Conservation (phyloP, 75 land plant genomes). For the Selaginella moellendorffii region DNA sequence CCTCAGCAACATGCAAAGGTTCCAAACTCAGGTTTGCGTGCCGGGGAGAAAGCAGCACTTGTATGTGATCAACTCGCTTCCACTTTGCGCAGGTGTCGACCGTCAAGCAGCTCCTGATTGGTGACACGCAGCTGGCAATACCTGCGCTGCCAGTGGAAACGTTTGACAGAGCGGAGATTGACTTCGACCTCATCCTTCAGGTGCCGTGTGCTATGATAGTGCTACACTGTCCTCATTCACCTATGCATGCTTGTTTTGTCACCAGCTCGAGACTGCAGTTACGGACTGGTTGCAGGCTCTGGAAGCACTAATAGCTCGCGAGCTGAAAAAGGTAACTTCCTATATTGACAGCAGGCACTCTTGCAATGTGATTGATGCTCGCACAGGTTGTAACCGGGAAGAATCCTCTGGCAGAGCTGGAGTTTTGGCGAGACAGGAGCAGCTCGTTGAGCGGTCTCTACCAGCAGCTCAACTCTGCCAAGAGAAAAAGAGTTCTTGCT, state of each 20-base stretch:
- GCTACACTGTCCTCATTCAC: not conserved
- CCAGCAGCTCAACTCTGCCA: slow-evolving; percentile 21
- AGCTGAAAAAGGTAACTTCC: slow-evolving; percentile 7
- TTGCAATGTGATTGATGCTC: not conserved
- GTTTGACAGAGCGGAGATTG: slow-evolving; percentile 15
- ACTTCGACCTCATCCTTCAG: slow-evolving; percentile 23
- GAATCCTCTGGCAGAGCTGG: slow-evolving; percentile 20
- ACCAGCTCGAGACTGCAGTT: slow-evolving; percentile 18
- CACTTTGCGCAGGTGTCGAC: slow-evolving; percentile 12
- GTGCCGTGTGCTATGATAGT: slow-evolving; percentile 2
- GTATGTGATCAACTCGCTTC: not conserved
- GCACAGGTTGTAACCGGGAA: slow-evolving; percentile 16
- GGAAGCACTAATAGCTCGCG: slow-evolving; percentile 13
- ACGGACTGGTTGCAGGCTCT: slow-evolving; percentile 23
- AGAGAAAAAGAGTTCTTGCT: slow-evolving; percentile 14
- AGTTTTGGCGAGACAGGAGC: slow-evolving; percentile 26
- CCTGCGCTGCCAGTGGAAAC: slow-evolving; percentile 17
- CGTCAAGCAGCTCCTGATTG: slow-evolving; percentile 11
- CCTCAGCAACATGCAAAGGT: slow-evolving; percentile 25
- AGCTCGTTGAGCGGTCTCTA: slow-evolving; percentile 17
- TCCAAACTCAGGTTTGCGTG: slow-evolving; percentile 16
- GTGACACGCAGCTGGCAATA: slow-evolving; percentile 8
- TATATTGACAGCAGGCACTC: not conserved
- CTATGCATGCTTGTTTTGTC: not conserved
- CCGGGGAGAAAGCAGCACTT: not conserved